Base-by-base conservation (phyloP, 768 basidiomycete genomes). In the Mycena alexandri region DNA sequence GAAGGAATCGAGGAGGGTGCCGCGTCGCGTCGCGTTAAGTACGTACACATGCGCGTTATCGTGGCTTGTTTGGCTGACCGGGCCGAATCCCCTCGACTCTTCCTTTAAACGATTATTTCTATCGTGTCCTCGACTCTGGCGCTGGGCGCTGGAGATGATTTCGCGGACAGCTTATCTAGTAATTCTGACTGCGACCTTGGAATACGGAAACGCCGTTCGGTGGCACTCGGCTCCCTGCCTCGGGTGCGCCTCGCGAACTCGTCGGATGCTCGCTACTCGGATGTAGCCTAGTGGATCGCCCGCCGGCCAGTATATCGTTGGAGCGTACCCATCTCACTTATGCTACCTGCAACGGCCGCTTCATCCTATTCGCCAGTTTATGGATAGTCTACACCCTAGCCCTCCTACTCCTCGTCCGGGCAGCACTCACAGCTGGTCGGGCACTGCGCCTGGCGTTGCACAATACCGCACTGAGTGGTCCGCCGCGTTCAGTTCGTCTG, bases 321-420 rank as follows among this genome's bases (percentile, higher is more conserved):
- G 29, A 29, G 29, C 29, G 29, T 29, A 6, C 29, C 29, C 29
- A 29, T 6, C 53, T 56, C 33, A 22, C 17, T n/a, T n/a, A n/a
- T n/a, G n/a, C 22, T 2, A 21, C n/a, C 12, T 36, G 53, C 22
- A 16, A n/a, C 3, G 61, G 62, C 50, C 65, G 65, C 22, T 38
- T 71, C 19, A 61, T 71, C 24, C 52, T 71, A 19, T 57, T 71
- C 48, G 64, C 69, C 57, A 67, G 61, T 21, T 58, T 71, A 16
- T 71, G 69, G 69, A 34, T 67, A 36, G 61, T 71, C 41, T 71
- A 67, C 42, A 56, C 57, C 46, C 10, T 71, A 34, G 57, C 50
- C 3, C 58, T 71, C 7, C 47, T 71, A 43, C 10, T 64, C 17
- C 5, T 67, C n/a, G 11, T 67, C 43, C 63, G 57, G 57, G 38